These are phyloP conservation scores for Brassica balearica DNA, from an alignment of 441 rosid genomes.

Conservation along the genomic window DNA sequence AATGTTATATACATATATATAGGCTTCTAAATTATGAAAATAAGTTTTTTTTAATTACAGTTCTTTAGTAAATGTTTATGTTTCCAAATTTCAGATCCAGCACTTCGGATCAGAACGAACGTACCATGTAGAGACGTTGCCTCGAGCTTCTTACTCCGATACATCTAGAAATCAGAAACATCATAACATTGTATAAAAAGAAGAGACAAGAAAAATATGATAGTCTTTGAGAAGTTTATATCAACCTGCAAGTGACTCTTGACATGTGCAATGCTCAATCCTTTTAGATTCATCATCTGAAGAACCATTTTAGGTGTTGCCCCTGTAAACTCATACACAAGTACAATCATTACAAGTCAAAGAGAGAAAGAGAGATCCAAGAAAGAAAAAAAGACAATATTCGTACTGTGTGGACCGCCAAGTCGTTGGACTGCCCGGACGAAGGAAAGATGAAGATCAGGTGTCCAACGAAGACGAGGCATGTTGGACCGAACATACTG, in stretches of 20 bases:
- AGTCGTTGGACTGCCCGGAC: slow-evolving; percentile 60
- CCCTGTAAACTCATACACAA: slow-evolving; percentile 43
- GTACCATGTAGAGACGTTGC: slow-evolving; percentile 66
- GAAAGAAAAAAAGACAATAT: neutral
- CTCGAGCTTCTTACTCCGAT: slow-evolving; percentile 74
- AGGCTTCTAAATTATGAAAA: neutral
- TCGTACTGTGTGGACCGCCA: slow-evolving; percentile 61
- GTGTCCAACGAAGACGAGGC: slow-evolving; percentile 73
- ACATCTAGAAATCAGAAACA: slow-evolving; percentile 55
- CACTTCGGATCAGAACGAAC: slow-evolving; percentile 8
- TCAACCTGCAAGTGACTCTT: slow-evolving; percentile 81
- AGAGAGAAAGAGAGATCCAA: neutral
- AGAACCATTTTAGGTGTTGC: slow-evolving; percentile 82
- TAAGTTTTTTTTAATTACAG: too few species aligned
- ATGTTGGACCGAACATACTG: slow-evolving; percentile 63
- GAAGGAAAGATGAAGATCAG: slow-evolving; percentile 59
- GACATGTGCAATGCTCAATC: slow-evolving; percentile 79
- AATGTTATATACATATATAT: neutral
- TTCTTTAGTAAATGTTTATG: neutral
- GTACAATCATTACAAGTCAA: slow-evolving; percentile 4
- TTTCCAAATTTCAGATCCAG: neutral
- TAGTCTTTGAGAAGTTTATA: neutral
- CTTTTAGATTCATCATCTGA: slow-evolving; percentile 71
- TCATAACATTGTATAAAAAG: slow-evolving; percentile 9
- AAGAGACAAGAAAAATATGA: neutral